Base-by-base conservation (phyloP, 768 basidiomycete genomes). In the Termitomyces sp. region DNA sequence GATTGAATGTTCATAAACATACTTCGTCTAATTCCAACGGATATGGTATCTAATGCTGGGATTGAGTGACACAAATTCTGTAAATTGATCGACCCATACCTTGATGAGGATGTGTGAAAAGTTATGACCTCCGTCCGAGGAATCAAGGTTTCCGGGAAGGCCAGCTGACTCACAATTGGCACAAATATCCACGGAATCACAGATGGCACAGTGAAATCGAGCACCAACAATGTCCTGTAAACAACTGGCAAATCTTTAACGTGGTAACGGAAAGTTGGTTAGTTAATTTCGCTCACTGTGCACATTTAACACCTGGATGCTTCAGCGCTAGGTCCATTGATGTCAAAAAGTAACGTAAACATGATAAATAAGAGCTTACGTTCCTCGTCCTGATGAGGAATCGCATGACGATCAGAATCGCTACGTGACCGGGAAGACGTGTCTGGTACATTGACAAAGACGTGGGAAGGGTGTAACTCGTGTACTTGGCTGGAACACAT, bases 41-140 rank as follows among this genome's bases (percentile, higher is more conserved):
- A 59, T 88, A 84, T 0, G 94, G 94, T 44, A 98, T 94, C 93
- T 95, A 54, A n/a, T n/a, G 25, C 36, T 35, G 23, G 2, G 31
- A 53, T 50, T 61, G 29, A 50, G 42, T 16, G 25, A 40, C 13
- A 46, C 39, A 13, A 23, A 42, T 22, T 11, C 32, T 20, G 44
- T 16, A 25, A 6, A 53, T 2, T 5, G 11, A 33, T 29, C 10
- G 23, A 25, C 4, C n/a, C 32, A 43, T 56, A 91, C 94, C 84
- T 98, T 98, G 70, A 98, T 91, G 80, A 96, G 82, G 60, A 96
- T 94, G 64, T 98, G 94, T 1, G 89, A 88, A 15, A 89, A 91
- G 51, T 80, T 78, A 60, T 93, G 91, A 0, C 89, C 91, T 5
- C 84, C 87, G 38, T 91, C 88, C 0, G 81, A 76, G 0, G 88